Conservation (phyloP, 1,284 basidiomycete genomes). For the Volvariella surrecta region DNA sequence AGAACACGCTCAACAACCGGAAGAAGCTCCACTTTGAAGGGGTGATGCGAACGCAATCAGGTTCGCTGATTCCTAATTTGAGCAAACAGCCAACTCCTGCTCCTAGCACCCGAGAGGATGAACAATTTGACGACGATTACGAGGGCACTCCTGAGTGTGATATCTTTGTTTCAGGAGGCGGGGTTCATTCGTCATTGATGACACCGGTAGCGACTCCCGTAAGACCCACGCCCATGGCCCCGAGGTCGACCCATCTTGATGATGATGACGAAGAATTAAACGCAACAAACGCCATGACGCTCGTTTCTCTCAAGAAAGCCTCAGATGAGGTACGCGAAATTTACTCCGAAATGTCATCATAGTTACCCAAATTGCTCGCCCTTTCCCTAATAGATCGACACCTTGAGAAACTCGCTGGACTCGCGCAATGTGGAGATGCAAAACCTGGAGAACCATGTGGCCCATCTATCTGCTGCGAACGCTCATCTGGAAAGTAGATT, state of each 20-base stretch:
- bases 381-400: conserved; percentile 2
- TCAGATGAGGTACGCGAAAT: too few species aligned
- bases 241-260: too few species aligned
- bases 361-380: too few species aligned
- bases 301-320: too few species aligned
- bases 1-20: not conserved
- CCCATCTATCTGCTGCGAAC: conserved; percentile 10
- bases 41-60: conserved; percentile 34
- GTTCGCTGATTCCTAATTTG: conserved; percentile 34
- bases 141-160: conserved; percentile 11
- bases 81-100: conserved; percentile 44
- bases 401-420: conserved; percentile 7
- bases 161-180: not conserved
- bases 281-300: too few species aligned
- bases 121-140: conserved; percentile 1
- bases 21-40: conserved; percentile 9
- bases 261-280: not conserved
- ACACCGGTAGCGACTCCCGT: too few species aligned
- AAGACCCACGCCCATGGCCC: too few species aligned
- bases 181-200: too few species aligned
- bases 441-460: conserved; percentile 7
- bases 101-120: conserved; percentile 24
- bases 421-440: conserved; percentile 6
- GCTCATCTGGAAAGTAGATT: conserved; percentile 10
- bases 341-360: too few species aligned